phyloP scores from a whole-genome alignment of 768 basidiomycete species.

The Naematelia encephala region DNA sequence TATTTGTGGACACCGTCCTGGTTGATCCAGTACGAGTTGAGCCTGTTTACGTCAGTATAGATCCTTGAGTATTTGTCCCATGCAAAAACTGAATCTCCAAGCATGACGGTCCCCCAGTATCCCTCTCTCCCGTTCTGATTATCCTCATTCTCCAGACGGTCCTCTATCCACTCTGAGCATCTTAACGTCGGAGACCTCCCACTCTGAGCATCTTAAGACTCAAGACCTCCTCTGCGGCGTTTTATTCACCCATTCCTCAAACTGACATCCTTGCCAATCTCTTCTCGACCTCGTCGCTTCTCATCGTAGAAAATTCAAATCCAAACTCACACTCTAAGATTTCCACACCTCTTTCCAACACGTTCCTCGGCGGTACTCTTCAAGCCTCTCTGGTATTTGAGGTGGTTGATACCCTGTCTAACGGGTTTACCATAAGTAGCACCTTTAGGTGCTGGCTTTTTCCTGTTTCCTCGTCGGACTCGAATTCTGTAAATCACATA shows the following conservation, averaged over 20 bases:
- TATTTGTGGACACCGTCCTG: slow-evolving; percentile 99
- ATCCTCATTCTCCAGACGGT: neutral
- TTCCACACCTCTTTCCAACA: slow-evolving; percentile 92
- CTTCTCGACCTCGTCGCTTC: no score
- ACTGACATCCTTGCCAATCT: no score
- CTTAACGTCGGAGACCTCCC: no score
- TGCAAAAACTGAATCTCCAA: no score
- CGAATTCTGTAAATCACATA: slow-evolving; percentile 97
- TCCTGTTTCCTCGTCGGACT: slow-evolving; percentile 96
- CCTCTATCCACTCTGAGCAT: no score
- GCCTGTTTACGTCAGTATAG: no score
- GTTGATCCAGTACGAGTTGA: slow-evolving; percentile 93
- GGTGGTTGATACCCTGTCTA: slow-evolving; percentile 93
- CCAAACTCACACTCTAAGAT: slow-evolving; percentile 77
- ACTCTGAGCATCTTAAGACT: no score
- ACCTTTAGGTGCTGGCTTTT: slow-evolving; percentile 98
- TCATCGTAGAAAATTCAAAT: no score
- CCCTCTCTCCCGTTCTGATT: neutral
- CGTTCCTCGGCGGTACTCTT: slow-evolving; percentile 95
- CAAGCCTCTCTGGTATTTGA: slow-evolving; percentile 93
- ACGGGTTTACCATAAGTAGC: slow-evolving; percentile 99
- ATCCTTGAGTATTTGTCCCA: no score
- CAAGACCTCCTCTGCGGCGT: no score
- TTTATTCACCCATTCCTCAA: no score
- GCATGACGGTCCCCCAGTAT: neutral